Percentiles rank a stretch among this genome's conserved stretches.
Evolutionary conservation across 140 eudicot species (phyloP).

Genomic region (Cichorium intybus): DNA sequence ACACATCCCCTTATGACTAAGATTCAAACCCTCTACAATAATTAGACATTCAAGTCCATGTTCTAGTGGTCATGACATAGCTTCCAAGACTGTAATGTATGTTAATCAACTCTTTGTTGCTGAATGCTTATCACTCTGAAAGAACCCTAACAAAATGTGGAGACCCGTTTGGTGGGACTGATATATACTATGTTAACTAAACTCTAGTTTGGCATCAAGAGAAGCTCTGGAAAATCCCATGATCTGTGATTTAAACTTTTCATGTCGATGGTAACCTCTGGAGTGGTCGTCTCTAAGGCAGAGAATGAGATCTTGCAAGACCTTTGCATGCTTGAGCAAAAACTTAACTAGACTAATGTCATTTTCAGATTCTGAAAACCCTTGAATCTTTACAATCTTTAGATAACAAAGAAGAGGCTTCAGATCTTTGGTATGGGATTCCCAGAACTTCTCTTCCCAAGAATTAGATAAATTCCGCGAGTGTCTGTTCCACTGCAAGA

Average conservation of each 20-base stretch:
- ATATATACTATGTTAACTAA: constrained; percentile 31
- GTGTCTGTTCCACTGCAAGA: constrained; percentile 50
- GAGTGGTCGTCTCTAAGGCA: constrained; percentile 24
- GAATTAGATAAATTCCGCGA: constrained; percentile 33
- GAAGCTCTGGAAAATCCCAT: constrained; percentile 63
- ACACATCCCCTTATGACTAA: not conserved
- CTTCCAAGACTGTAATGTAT: not conserved
- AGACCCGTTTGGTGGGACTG: not conserved
- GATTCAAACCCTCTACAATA: not conserved
- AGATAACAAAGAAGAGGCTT: constrained; percentile 55
- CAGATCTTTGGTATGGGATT: constrained; percentile 40
- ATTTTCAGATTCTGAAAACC: constrained; percentile 47
- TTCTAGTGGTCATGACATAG: not conserved
- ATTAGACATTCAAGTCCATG: not conserved
- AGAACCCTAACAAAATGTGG: not conserved
- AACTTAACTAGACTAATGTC: constrained; percentile 55
- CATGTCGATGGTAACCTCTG: constrained; percentile 40
- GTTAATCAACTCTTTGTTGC: constrained; percentile 1
- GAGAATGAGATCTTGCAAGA: constrained; percentile 53
- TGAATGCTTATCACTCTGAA: not conserved
- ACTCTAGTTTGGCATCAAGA: constrained; percentile 47
- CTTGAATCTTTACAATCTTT: constrained; percentile 53
- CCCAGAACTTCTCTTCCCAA: constrained; percentile 56
- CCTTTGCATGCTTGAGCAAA: constrained; percentile 60
- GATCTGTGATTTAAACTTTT: constrained; percentile 54